Conservation (phyloP, 352 stramenopile species). For the Globisporangium lucens region DNA sequence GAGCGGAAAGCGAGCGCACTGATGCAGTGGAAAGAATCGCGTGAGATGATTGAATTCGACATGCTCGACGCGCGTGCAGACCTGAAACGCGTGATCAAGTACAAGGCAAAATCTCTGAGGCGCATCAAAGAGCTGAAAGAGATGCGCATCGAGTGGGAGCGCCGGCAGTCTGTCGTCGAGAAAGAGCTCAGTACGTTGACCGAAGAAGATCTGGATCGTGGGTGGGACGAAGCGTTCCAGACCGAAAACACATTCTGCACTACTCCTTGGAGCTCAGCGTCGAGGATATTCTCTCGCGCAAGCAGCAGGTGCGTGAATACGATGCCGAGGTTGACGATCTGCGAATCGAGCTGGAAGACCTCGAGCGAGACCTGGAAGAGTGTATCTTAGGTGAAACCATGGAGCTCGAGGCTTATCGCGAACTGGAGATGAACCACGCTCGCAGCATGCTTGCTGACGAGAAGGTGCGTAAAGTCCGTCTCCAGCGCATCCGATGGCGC, state of each 20-base stretch:
- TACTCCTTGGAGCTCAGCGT: slow-evolving; percentile 73
- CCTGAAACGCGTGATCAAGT: slow-evolving; percentile 68
- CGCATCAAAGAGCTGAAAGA: slow-evolving; percentile 75
- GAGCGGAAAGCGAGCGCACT: slow-evolving; percentile 58
- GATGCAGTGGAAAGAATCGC: slow-evolving; percentile 47
- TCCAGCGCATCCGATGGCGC: slow-evolving; percentile 64
- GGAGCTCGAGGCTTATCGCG: slow-evolving; percentile 57
- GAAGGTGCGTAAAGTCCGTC: slow-evolving; percentile 30
- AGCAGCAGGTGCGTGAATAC: slow-evolving; percentile 67
- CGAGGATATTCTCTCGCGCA: slow-evolving; percentile 63
- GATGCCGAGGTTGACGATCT: slow-evolving; percentile 70
- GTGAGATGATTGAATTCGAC: slow-evolving; percentile 75
- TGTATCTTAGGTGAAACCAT: slow-evolving; percentile 59
- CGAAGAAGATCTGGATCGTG: slow-evolving; percentile 66
- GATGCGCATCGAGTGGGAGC: slow-evolving; percentile 81
- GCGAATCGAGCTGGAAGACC: slow-evolving; percentile 66
- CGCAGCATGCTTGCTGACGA: slow-evolving; percentile 40
- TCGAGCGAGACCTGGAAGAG: slow-evolving; percentile 79
- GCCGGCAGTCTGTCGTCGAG: slow-evolving; percentile 66
- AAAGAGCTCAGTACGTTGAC: slow-evolving; percentile 64
- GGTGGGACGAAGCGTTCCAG: slow-evolving; percentile 75
- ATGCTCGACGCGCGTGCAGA: slow-evolving; percentile 55
- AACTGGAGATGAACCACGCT: slow-evolving; percentile 51
- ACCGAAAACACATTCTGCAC: slow-evolving; percentile 67
- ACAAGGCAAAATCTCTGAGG: slow-evolving; percentile 66